A percentile compares a stretch with the other conserved stretches of the same genome.
Conservation (phyloP, 768 basidiomycete species). For the Lactarius sanguifluus region DNA sequence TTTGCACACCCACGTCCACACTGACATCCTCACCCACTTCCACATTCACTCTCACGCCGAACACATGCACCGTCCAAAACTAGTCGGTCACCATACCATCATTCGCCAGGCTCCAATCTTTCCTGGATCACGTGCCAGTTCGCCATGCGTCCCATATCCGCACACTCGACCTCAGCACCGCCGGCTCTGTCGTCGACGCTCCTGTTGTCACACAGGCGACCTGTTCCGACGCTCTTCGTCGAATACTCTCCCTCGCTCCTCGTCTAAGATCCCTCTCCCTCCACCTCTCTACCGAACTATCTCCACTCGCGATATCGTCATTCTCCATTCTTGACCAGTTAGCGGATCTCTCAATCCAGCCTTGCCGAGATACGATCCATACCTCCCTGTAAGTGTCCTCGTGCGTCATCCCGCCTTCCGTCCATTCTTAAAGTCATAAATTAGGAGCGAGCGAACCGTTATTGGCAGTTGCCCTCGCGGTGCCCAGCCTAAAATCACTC, state of each 20-base stretch:
- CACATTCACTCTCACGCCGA: not conserved
- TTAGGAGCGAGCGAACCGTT: conserved; percentile 27
- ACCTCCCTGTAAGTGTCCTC: conserved; percentile 19
- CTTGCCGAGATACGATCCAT: conserved; percentile 22
- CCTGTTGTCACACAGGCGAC: conserved; percentile 1
- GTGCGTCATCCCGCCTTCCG: conserved; percentile 12
- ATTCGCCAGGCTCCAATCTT: conserved; percentile 23
- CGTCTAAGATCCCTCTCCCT: conserved; percentile 26
- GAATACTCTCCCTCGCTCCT: conserved; percentile 15
- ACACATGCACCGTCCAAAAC: not conserved
- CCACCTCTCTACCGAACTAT: conserved; percentile 27
- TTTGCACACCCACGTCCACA: not conserved
- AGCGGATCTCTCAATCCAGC: conserved; percentile 24
- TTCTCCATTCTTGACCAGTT: conserved; percentile 22
- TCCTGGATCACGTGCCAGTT: conserved; percentile 25
- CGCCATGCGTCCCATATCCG: conserved; percentile 26
- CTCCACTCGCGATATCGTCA: conserved; percentile 10
- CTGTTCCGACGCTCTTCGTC: conserved; percentile 21
- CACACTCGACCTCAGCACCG: conserved; percentile 25
- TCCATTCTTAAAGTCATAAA: not conserved
- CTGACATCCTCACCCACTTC: not conserved
- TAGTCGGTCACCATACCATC: conserved; percentile 25
- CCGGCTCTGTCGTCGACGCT: not conserved
- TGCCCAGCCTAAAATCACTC: conserved; percentile 26
- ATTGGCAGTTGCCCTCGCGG: conserved; percentile 25